These are phyloP conservation scores for Lumnitzera littorea DNA, from an alignment of 345 rosid species.

Conservation along the genomic window DNA sequence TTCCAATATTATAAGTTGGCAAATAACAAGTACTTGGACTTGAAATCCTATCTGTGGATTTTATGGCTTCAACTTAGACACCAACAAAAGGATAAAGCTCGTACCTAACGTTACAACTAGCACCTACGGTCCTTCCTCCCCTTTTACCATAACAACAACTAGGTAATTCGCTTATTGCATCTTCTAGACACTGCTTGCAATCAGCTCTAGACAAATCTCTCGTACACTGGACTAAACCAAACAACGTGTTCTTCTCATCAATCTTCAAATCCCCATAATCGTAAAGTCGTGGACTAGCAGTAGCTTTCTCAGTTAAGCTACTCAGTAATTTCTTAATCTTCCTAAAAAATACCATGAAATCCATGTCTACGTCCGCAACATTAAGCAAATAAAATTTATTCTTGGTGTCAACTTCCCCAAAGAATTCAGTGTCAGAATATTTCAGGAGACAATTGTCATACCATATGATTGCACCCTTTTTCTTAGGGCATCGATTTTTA, in stretches of 20 bases:
- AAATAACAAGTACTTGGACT: too few species aligned
- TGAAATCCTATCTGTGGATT: too few species aligned
- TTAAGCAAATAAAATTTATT: conserved; percentile 31
- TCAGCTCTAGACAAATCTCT: conserved; percentile 34
- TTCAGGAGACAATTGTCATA: conserved; percentile 60
- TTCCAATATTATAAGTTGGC: too few species aligned
- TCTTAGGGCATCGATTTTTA: conserved; percentile 28
- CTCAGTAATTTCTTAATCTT: conserved; percentile 31
- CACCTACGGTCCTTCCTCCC: conserved; percentile 52
- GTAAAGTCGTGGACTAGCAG: conserved; percentile 21
- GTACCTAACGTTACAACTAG: conserved; percentile 60
- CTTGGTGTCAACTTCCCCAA: conserved; percentile 37
- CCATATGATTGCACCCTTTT: conserved; percentile 37
- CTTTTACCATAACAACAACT: conserved; percentile 57
- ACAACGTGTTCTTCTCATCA: conserved; percentile 28
- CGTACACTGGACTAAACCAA: conserved; percentile 59
- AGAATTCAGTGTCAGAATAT: conserved; percentile 42
- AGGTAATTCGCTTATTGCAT: conserved; percentile 38
- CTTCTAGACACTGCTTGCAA: conserved; percentile 44
- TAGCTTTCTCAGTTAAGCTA: conserved; percentile 16
- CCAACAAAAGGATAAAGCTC: conserved; percentile 53
- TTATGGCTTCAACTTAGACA: too few species aligned
- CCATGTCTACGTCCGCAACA: conserved; percentile 17
- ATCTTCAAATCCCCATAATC: conserved; percentile 27
- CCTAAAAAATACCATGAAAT: conserved; percentile 24